A percentile compares a stretch with the other conserved stretches of the same genome.
Conservation (phyloP, 1,284 basidiomycete species). For the Boletellus sp. region DNA sequence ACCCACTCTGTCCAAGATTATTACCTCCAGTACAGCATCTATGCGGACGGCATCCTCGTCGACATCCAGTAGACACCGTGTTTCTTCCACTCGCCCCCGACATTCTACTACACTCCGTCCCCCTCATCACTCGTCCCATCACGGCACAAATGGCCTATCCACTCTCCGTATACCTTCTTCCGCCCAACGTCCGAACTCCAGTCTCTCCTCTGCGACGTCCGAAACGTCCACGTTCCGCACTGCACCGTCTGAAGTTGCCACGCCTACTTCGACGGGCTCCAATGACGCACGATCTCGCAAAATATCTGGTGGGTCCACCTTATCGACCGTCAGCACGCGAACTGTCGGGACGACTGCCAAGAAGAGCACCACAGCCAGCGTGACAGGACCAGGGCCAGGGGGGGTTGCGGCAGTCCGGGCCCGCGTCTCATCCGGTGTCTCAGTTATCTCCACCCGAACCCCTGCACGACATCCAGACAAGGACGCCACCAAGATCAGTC, state of each 20-base stretch:
- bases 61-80: slow-evolving; percentile 11
- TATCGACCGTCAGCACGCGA: slow-evolving; percentile 37
- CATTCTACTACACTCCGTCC: slow-evolving; percentile 19
- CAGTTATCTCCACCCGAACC: slow-evolving; percentile 25
- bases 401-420: slow-evolving; percentile 8
- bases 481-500: slow-evolving; percentile 25
- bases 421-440: slow-evolving; percentile 30
- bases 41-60: slow-evolving; percentile 28
- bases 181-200: slow-evolving; percentile 42
- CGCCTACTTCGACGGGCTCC: slow-evolving; percentile 32
- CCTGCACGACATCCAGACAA: slow-evolving; percentile 23
- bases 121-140: slow-evolving; percentile 21
- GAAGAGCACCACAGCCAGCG: slow-evolving; percentile 7
- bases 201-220: slow-evolving; percentile 47
- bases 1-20: slow-evolving; percentile 26
- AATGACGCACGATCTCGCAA: slow-evolving; percentile 37
- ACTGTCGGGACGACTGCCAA: slow-evolving; percentile 33
- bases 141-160: slow-evolving; percentile 25
- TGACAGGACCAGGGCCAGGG: slow-evolving; percentile 10
- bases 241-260: slow-evolving; percentile 42
- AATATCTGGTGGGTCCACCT: slow-evolving; percentile 40
- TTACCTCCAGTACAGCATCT: slow-evolving; percentile 26
- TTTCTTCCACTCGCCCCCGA: slow-evolving; percentile 20
- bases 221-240: slow-evolving; percentile 56
- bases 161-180: slow-evolving; percentile 36